Evolutionary conservation across 768 basidiomycete species (phyloP).

Genomic region (Termitomyces sp.): DNA sequence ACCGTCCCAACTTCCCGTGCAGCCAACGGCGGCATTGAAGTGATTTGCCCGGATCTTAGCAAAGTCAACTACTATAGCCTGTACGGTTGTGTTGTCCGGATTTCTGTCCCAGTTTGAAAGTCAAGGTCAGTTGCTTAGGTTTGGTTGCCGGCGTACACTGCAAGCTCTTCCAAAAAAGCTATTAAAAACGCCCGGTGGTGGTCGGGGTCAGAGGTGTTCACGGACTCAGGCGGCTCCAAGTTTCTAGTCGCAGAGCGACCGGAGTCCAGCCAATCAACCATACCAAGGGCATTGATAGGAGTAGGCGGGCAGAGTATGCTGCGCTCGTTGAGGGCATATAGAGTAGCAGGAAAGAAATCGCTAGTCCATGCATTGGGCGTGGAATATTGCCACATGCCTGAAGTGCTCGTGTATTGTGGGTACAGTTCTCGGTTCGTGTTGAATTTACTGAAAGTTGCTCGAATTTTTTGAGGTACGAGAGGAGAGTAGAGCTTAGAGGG

Average conservation of each 20-base stretch:
- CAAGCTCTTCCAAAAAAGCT: constrained; percentile 61
- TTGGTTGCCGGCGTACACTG: constrained; percentile 40
- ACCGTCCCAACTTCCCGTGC: constrained; percentile 70
- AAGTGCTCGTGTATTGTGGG: constrained; percentile 46
- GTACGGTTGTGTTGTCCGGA: constrained; percentile 52
- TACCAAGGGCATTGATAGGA: constrained; percentile 30
- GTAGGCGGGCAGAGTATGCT: constrained; percentile 42
- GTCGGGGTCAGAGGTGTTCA: constrained; percentile 50
- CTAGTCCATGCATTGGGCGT: constrained; percentile 60
- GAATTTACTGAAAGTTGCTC: constrained; percentile 40
- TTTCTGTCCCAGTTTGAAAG: constrained; percentile 35
- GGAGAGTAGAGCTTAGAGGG: constrained; percentile 49
- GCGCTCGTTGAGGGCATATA: constrained; percentile 58
- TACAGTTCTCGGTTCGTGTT: constrained; percentile 31
- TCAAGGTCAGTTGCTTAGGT: neutral
- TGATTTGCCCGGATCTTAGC: constrained; percentile 53
- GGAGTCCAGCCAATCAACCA: constrained; percentile 55
- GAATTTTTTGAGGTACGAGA: constrained; percentile 54
- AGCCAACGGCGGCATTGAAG: constrained; percentile 58
- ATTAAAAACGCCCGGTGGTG: constrained; percentile 74
- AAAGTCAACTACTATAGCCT: constrained; percentile 52
- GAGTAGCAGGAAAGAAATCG: constrained; percentile 61
- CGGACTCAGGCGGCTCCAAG: constrained; percentile 44
- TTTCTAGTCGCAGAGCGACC: constrained; percentile 50
- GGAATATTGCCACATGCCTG: constrained; percentile 53